These are phyloP conservation scores for Annulohypoxylon stygium DNA, from an alignment of 495 filamentous ascomycete species.

Conservation along the genomic window DNA sequence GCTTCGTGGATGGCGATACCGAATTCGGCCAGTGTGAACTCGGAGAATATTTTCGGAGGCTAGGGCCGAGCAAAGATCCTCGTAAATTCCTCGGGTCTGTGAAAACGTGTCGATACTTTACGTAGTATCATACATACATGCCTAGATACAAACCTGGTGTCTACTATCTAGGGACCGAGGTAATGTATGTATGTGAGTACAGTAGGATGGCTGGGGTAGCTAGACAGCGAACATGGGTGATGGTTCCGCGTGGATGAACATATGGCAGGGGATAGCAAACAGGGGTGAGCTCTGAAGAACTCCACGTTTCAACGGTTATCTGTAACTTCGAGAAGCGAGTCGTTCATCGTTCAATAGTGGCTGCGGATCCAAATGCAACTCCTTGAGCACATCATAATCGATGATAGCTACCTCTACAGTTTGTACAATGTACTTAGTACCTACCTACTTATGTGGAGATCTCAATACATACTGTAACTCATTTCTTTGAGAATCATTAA, in stretches of 20 bases:
- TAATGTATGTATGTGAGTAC: background rate
- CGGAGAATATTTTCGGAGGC: constrained; percentile 49
- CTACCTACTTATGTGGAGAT: constrained; percentile 23
- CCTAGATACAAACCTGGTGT: constrained; percentile 7
- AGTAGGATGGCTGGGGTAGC: constrained; percentile 32
- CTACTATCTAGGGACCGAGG: constrained; percentile 11
- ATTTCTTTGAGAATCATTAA: constrained; percentile 15
- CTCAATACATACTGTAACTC: constrained; percentile 10
- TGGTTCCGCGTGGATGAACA: constrained; percentile 29
- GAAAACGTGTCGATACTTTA: constrained; percentile 33
- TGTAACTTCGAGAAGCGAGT: constrained; percentile 39
- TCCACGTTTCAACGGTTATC: constrained; percentile 45
- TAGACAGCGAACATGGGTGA: constrained; percentile 34
- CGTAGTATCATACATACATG: constrained; percentile 15
- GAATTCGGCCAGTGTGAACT: constrained; percentile 41
- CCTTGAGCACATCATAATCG: constrained; percentile 40
- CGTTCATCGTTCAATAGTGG: constrained; percentile 36
- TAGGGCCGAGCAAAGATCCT: constrained; percentile 47
- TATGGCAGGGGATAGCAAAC: constrained; percentile 20
- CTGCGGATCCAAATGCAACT: constrained; percentile 37
- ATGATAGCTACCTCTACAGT: constrained; percentile 16
- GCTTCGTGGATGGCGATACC: constrained; percentile 30
- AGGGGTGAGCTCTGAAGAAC: constrained; percentile 37
- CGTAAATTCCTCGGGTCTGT: constrained; percentile 21
- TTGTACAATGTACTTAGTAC: background rate